Evolutionary conservation across 2,329 filamentous ascomycete species (phyloP).

Genomic region (Septoria petroselini): DNA sequence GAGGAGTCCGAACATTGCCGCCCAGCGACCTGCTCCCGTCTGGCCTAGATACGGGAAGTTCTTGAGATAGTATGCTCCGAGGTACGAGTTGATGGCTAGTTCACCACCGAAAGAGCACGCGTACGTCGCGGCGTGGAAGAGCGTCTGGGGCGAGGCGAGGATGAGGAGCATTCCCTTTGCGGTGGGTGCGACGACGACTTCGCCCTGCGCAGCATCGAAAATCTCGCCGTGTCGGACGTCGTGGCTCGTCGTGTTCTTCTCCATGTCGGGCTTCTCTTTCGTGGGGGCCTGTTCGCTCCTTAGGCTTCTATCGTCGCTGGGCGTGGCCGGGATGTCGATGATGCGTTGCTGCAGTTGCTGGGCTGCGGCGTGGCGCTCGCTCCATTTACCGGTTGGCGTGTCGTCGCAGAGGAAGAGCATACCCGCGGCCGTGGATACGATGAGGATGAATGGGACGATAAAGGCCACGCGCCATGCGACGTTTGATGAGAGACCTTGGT

Average conservation of each 20-base stretch:
- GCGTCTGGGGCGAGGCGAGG: slow-evolving; percentile 58
- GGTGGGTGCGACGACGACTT: slow-evolving; percentile 61
- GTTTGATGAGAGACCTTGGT: slow-evolving; percentile 59
- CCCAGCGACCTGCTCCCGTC: slow-evolving; percentile 55
- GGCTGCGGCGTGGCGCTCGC: slow-evolving; percentile 61
- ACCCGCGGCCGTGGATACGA: slow-evolving; percentile 61
- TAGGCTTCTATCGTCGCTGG: slow-evolving; percentile 18
- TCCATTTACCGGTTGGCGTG: slow-evolving; percentile 76
- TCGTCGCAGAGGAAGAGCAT: slow-evolving; percentile 75
- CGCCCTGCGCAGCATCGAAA: slow-evolving; percentile 55
- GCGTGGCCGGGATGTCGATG: slow-evolving; percentile 40
- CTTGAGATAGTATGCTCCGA: slow-evolving; percentile 57
- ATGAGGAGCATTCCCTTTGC: slow-evolving; percentile 59
- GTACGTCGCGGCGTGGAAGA: slow-evolving; percentile 53
- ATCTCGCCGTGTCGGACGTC: slow-evolving; percentile 49
- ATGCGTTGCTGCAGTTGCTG: slow-evolving; percentile 47
- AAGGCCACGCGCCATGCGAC: slow-evolving; percentile 82
- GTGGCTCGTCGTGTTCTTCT: slow-evolving; percentile 8
- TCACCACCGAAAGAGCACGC: slow-evolving; percentile 60
- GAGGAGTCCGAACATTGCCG: slow-evolving; percentile 71
- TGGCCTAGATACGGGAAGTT: slow-evolving; percentile 47
- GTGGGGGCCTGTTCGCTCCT: slow-evolving; percentile 47
- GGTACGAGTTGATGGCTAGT: slow-evolving; percentile 58
- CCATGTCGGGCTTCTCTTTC: slow-evolving; percentile 38
- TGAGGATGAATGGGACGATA: slow-evolving; percentile 75